Conservation (phyloP, 1,139 yeast genomes). For the Kodamaea anthophila region DNA sequence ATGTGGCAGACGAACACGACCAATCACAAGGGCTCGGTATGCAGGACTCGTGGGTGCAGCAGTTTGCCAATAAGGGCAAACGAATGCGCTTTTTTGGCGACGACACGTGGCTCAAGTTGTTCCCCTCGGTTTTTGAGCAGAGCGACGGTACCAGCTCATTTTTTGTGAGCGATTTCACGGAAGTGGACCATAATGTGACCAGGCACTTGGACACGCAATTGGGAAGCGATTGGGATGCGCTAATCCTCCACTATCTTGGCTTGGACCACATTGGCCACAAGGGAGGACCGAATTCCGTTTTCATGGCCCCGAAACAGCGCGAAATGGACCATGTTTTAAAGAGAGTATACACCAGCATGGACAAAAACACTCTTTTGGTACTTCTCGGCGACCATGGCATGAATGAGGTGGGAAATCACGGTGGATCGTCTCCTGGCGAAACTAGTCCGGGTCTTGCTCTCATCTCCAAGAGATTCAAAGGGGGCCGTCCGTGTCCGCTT, state of each 20-base stretch:
- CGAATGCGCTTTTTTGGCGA: conserved; percentile 84
- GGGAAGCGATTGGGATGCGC: conserved; percentile 62
- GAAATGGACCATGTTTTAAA: conserved; percentile 77
- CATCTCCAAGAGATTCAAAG: conserved; percentile 42
- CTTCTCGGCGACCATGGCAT: conserved; percentile 94
- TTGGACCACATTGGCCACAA: conserved; percentile 97
- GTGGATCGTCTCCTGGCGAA: conserved; percentile 90
- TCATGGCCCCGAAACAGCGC: conserved; percentile 72
- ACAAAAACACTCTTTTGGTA: conserved; percentile 53
- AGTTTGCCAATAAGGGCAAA: conserved; percentile 43
- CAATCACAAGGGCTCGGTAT: conserved; percentile 63
- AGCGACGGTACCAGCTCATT: conserved; percentile 90
- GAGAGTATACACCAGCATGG: conserved; percentile 40
- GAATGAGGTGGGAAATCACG: conserved; percentile 93
- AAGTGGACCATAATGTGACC: conserved; percentile 90
- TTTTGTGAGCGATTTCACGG: conserved; percentile 89
- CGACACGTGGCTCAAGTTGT: conserved; percentile 93
- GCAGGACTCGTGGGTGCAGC: conserved; percentile 86
- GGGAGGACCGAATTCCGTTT: conserved; percentile 78
- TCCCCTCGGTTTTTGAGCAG: conserved; percentile 50
- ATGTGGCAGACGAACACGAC: conserved; percentile 85
- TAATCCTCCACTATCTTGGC: conserved; percentile 87
- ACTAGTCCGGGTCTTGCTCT: conserved; percentile 79
- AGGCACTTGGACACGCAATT: conserved; percentile 67
- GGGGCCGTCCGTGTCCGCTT: conserved; percentile 41